Evolutionary conservation across 768 basidiomycete genomes (phyloP), one percentile per base, ranked within the genome.

Genomic region (Coprinopsis strossmayeri): DNA sequence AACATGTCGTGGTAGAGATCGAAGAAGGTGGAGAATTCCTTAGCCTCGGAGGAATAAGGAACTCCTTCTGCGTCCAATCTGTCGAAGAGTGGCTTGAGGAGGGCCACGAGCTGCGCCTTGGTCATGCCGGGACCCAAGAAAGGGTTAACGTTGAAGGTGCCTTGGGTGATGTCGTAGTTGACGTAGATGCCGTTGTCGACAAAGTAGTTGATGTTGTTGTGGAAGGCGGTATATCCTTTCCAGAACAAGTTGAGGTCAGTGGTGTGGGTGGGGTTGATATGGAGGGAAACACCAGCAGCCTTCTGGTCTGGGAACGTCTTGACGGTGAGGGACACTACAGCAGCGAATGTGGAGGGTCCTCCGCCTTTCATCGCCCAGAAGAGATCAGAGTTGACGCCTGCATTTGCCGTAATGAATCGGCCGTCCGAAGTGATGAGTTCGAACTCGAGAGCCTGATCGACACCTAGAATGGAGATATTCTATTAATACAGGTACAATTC

Each of bases 371-470:
- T 54, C 1, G 71, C 72, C 57, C 63, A 73, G 55, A 67, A 72
- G 0, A 74, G 61, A 43, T 72, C 70, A 11, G 43, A 25, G 39
- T 72, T 67, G 41, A 68, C 50, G 42, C 56, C 65, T 57, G 50
- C 63, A 57, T 45, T 64, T 45, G 52, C 65, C 51, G 54, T 61
- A 47, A 52, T 53, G 43, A 58, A 58, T 26, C 57, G 25, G 10
- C 71, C 73, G 45, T 65, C 59, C 1, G 73, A 65, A 1, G 71
- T 72, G 17, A 73, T 64, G 13, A 72, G 60, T 34, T 66, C 66
- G 51, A 67, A 64, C 24, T 65, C 55, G 1, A 71, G 62, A 3
- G 55, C 53, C 48, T 59, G 61, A 49, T 56, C 55, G 5, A 53
- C 55, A 21, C 53, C 55, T 46, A n/a, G n/a, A 5, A 39, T 13